These are phyloP conservation scores for Staphylotrichum longicolle DNA, from an alignment of 495 filamentous ascomycete genomes.

Conservation along the genomic window DNA sequence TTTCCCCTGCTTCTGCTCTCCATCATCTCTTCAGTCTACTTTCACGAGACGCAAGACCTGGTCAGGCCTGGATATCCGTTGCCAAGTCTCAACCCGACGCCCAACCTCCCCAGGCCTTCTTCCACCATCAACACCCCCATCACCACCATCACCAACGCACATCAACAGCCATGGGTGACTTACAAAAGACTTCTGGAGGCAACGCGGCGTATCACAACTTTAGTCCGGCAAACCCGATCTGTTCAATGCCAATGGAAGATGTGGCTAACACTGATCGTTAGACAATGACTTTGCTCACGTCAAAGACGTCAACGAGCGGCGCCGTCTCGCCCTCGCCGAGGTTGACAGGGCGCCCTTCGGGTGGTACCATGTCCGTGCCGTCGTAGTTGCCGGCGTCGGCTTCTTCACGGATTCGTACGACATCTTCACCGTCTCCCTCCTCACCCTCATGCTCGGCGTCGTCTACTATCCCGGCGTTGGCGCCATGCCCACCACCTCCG, in stretches of 20 bases:
- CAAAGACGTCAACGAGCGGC: slow-evolving; percentile 66
- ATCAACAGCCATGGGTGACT: slow-evolving; percentile 16
- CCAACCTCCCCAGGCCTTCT: background rate
- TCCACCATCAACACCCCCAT: background rate
- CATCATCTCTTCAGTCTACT: background rate
- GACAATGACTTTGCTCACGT: slow-evolving; percentile 62
- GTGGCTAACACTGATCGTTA: background rate
- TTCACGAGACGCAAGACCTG: background rate
- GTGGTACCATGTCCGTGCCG: slow-evolving; percentile 70
- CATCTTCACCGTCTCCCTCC: slow-evolving; percentile 69
- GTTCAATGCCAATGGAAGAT: too few species aligned
- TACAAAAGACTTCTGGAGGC: slow-evolving; percentile 55
- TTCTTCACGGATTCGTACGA: slow-evolving; percentile 78
- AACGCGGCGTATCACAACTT: slow-evolving; percentile 68
- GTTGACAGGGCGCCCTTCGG: slow-evolving; percentile 76
- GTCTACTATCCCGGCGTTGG: slow-evolving; percentile 61
- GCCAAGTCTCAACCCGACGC: background rate
- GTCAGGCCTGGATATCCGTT: background rate
- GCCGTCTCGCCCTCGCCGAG: slow-evolving; percentile 67
- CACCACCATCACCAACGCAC: too few species aligned
- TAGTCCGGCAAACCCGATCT: background rate
- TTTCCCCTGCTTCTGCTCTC: background rate
- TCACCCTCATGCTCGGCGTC: slow-evolving; percentile 69
- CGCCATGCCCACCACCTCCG: slow-evolving; percentile 58
- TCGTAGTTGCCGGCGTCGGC: slow-evolving; percentile 70